A percentile compares a stretch with the other conserved stretches of the same genome.
Evolutionary conservation across 2,329 filamentous ascomycete genomes (phyloP).

Genomic region (Alternaria dauci): DNA sequence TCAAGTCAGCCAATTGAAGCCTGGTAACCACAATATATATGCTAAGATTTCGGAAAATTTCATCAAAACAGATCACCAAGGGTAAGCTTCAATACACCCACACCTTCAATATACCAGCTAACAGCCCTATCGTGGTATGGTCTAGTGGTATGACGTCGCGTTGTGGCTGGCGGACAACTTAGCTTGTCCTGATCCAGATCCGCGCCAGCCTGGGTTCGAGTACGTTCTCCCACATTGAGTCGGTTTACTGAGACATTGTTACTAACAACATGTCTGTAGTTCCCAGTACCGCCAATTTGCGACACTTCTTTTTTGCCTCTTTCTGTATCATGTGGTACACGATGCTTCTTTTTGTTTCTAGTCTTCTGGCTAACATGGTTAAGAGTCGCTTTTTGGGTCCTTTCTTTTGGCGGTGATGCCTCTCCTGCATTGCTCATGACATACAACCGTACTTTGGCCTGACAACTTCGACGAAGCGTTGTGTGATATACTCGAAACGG

Average conservation of each 20-base stretch:
- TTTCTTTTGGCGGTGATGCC: not conserved
- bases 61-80: too few species aligned
- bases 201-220: conserved; percentile 43
- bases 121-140: conserved; percentile 6
- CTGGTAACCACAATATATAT: not conserved
- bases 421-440: not conserved
- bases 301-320: conserved; percentile 10
- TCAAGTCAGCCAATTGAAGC: conserved; percentile 7
- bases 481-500: too few species aligned
- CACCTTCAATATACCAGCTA: too few species aligned
- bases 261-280: conserved; percentile 28
- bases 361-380: not conserved
- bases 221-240: conserved; percentile 17
- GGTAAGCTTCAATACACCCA: too few species aligned
- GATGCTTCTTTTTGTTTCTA: not conserved
- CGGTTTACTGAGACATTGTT: conserved; percentile 22
- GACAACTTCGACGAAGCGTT: not conserved
- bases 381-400: fast-evolving
- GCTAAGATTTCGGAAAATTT: too few species aligned
- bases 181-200: conserved; percentile 29
- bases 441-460: not conserved
- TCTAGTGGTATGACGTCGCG: conserved; percentile 44
- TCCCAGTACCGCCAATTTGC: conserved; percentile 39
- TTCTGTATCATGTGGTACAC: not conserved
- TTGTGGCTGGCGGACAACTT: conserved; percentile 37